Base-by-base conservation (phyloP, 1,284 basidiomycete species). In the Trichosporon inkin region DNA sequence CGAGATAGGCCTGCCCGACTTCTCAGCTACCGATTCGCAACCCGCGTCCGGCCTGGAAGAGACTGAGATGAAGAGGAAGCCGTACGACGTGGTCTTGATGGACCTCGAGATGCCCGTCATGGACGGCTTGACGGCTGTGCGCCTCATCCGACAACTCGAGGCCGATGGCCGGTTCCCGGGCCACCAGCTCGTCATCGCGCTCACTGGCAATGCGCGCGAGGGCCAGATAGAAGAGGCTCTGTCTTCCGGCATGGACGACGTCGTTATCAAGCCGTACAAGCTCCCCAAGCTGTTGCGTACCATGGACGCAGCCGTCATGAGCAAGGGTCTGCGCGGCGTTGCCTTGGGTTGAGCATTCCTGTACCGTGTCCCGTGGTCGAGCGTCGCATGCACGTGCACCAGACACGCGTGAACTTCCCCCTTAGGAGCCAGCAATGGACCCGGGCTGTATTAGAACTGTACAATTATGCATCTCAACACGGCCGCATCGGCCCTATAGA, bases 41-140 rank as follows among this genome's bases (percentile, higher is more conserved):
- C 28, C 28, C 8, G 28, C 28, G 28, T 8, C 28, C 28, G 28
- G 28, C 28, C 28, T 8, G 8, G 28, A 32, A 4, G 28, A 32
- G 28, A 8, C 5, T 32, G 28, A 32, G 4, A 32, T 5, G 28
- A 13, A 16, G 35, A 24, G 40, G 6, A 13, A 37, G 20, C 40
- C 35, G n/a, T 69, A 63, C 53, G 67, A 71, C 55, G 61, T 61
- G 0, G 59, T 71, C 5, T 53, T 71, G 44, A 71, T 71, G 69
- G 69, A 71, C 56, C 57, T 71, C 19, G 69, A 71, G 58, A 71
- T 71, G 71, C 70, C 72, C 2, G 70, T 76, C 10, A 76, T 77
- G 76, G 74, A 77, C 60, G 76, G 76, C 2, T 60, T 78, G 11
- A 75, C 73, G 2, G 72, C 75, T 1, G 62, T 76, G 10, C 55